Evolutionary conservation across 495 filamentous ascomycete species (phyloP).

Genomic region (Lentithecium fluviatile): DNA sequence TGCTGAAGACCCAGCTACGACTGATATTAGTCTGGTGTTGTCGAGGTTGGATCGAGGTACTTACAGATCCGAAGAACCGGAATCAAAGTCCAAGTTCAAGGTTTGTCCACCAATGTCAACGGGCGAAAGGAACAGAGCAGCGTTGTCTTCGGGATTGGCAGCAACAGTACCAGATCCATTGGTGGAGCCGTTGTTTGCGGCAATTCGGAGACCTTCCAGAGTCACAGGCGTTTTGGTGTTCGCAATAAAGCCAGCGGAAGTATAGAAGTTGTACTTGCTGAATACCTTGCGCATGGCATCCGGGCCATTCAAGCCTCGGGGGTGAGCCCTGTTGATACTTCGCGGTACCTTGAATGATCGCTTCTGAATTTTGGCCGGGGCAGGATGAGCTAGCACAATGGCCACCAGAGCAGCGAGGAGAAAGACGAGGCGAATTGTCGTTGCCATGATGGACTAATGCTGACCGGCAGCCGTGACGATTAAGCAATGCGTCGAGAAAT

Average conservation of each 20-base stretch:
- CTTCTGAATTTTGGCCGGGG: conserved; percentile 21
- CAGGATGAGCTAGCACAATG: conserved; percentile 20
- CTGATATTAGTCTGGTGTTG: neutral
- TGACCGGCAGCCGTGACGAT: conserved; percentile 35
- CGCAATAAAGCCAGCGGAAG: conserved; percentile 21
- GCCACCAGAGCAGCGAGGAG: conserved; percentile 30
- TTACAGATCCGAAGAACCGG: conserved; percentile 78
- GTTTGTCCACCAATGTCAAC: conserved; percentile 72
- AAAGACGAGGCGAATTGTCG: conserved; percentile 28
- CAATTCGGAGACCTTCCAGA: neutral
- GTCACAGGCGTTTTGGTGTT: neutral
- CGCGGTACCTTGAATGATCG: conserved; percentile 34
- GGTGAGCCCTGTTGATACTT: conserved; percentile 21
- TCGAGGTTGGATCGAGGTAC: conserved; percentile 39
- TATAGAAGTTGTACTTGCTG: conserved; percentile 22
- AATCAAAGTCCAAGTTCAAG: conserved; percentile 77
- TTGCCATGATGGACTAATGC: conserved; percentile 31
- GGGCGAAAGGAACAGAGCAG: conserved; percentile 68
- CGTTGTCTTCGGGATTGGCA: conserved; percentile 60
- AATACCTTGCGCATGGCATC: conserved; percentile 35
- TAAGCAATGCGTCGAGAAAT: conserved; percentile 10
- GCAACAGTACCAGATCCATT: conserved; percentile 56
- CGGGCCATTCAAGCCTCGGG: conserved; percentile 25
- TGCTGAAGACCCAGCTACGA: conserved; percentile 73
- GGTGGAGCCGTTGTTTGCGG: conserved; percentile 20